Evolutionary conservation across 2,329 filamentous ascomycete genomes (phyloP), one percentile per base, ranked within the genome.

Genomic region (Phialophora expanda): DNA sequence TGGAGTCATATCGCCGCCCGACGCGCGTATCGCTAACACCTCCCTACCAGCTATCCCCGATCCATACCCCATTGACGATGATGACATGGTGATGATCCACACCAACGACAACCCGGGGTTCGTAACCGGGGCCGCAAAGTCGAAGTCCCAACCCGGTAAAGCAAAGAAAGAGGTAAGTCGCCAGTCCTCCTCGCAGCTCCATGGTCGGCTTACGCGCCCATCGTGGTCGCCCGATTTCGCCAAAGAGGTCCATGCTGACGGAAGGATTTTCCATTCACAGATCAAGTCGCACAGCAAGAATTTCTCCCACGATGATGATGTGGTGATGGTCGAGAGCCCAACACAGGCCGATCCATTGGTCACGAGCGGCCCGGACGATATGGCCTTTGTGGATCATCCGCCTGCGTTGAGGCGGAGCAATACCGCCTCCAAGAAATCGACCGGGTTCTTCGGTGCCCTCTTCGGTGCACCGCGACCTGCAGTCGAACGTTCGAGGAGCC

Each of bases 61-160:
- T 75, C 85, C 89, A 66, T 89, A 90, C 78, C 81, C 86, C 28
- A 81, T 88, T 64, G 84, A 87, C 65, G 88, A 90, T 69, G 86
- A 89, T 56, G 87, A 89, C 72, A 79, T 86, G 63, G 81, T 86
- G 57, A 84, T 88, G 81, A 81, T 85, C 48, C 84, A 89, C 69
- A 77, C 76, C 28, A 77, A 76, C 54, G 83, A 84, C 32, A 77
- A 79, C 60, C 28, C 62, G 24, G 75, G 73, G 4, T 28, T 72
- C 20, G 64, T 72, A 28, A 69, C 75, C 26, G 71, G 74, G 0
- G 77, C 75, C 41, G 72, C 75, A n/a, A 73, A 73, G 22, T 74
- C 75, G 12, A 76, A 74, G 65, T 74, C 74, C 60, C 76, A 74
- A 73, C 54, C 72, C 30, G 61, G 73, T 61, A 77, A 74, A 61